phyloP scores from a whole-genome alignment of 192 early-diverging fungal species.

The Geranomyces michiganensis region DNA sequence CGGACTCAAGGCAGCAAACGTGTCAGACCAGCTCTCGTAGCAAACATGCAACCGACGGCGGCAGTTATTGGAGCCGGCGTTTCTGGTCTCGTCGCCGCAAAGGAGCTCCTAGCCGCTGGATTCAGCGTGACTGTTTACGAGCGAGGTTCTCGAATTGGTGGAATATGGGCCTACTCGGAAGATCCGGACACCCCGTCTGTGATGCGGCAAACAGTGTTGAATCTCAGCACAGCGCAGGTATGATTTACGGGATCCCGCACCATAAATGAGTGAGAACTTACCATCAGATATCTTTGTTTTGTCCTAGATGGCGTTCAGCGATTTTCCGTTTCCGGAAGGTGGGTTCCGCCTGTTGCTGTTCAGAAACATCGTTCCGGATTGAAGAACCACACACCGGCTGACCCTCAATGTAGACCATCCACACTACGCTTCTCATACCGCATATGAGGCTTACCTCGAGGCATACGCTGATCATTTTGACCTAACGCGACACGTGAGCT shows the following conservation, averaged over 20 bases:
- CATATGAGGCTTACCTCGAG: conserved; percentile 54
- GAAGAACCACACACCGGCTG: not conserved
- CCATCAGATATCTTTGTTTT: conserved; percentile 29
- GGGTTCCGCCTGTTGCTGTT: not conserved
- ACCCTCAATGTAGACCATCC: conserved; percentile 45
- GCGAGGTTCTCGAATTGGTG: conserved; percentile 44
- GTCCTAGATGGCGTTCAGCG: conserved; percentile 36
- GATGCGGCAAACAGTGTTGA: conserved; percentile 58
- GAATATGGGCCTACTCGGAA: conserved; percentile 57
- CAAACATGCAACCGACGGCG: too few relatives aligned
- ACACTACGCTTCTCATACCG: conserved; percentile 45
- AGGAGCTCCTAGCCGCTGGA: conserved; percentile 54
- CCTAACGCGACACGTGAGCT: conserved; percentile 53
- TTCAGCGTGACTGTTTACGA: conserved; percentile 59
- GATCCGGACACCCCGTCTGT: conserved; percentile 54
- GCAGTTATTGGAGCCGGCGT: conserved; percentile 30
- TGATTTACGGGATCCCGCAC: too few relatives aligned
- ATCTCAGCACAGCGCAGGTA: conserved; percentile 49
- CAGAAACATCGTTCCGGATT: not conserved
- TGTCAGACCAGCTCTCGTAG: too few relatives aligned
- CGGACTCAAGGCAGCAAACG: too few relatives aligned
- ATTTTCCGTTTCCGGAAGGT: conserved; percentile 58
- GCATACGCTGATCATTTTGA: conserved; percentile 54
- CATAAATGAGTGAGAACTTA: too few relatives aligned
- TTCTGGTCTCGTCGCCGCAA: conserved; percentile 55